Conservation (phyloP, 78 protist genomes). For the Dictyostelium capitatum region DNA sequence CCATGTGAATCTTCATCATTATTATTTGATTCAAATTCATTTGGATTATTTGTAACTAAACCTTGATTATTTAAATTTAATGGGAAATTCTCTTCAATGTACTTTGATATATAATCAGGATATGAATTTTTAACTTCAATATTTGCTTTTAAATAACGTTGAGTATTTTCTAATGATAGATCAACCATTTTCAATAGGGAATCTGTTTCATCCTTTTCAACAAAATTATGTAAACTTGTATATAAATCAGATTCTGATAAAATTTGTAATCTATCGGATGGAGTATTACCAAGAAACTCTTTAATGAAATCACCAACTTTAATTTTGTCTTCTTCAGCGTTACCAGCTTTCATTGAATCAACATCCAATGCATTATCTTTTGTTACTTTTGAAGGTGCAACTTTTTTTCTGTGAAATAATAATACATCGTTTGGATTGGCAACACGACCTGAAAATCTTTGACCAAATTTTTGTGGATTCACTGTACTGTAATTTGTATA, state of each 20-base stretch:
- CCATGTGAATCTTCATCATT: conserved; percentile 31
- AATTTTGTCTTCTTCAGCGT: conserved; percentile 44
- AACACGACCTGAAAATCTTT: conserved; percentile 81
- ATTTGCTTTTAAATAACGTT: background rate
- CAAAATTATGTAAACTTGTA: conserved; percentile 63
- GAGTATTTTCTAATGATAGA: conserved; percentile 4
- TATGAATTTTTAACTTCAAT: conserved; percentile 22
- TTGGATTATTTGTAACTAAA: background rate
- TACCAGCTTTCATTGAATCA: background rate
- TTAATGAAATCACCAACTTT: conserved; percentile 76
- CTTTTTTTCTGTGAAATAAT: conserved; percentile 67
- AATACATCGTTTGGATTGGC: conserved; percentile 92
- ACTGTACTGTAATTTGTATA: conserved; percentile 78
- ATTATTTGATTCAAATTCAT: conserved; percentile 8
- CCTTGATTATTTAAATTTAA: background rate
- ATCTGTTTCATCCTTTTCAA: conserved; percentile 77
- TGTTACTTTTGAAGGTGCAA: background rate
- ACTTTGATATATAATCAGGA: background rate
- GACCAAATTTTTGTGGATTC: conserved; percentile 89
- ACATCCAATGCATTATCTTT: background rate
- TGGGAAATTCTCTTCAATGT: conserved; percentile 49
- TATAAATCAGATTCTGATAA: conserved; percentile 72
- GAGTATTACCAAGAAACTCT: conserved; percentile 65
- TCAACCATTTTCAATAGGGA: conserved; percentile 52
- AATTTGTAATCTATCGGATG: conserved; percentile 24